A percentile compares a stretch with the other conserved stretches of the same genome.
These are phyloP conservation scores for Spathaspora gorwiae DNA, from an alignment of 805 yeast genomes.

Conservation along the genomic window DNA sequence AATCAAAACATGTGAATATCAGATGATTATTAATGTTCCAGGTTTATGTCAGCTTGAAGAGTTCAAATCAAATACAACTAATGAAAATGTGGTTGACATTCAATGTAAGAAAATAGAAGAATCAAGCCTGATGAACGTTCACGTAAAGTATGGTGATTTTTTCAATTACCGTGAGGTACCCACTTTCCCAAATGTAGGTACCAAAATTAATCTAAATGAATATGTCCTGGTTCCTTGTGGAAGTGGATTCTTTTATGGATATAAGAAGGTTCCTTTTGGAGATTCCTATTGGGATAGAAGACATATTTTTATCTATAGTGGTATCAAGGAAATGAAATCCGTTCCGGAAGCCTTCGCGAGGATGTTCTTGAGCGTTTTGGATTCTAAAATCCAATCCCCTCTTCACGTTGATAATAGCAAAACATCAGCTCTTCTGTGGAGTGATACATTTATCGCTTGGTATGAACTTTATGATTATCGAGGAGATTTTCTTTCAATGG, in stretches of 20 bases:
- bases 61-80: conserved; percentile 21
- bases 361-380: conserved; percentile 19
- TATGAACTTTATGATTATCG: conserved; percentile 31
- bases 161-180: conserved; percentile 6
- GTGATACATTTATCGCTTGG: conserved; percentile 30
- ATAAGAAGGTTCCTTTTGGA: conserved; percentile 11
- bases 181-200: background rate
- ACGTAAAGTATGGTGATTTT: conserved; percentile 11
- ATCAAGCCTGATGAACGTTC: background rate
- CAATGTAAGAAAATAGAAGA: conserved; percentile 20
- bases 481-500: conserved; percentile 26
- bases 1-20: conserved; percentile 54
- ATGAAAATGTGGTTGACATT: conserved; percentile 23
- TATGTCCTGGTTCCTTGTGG: conserved; percentile 24
- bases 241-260: conserved; percentile 28
- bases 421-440: conserved; percentile 18
- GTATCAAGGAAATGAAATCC: conserved; percentile 11
- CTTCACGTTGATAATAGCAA: conserved; percentile 2
- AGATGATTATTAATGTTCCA: conserved; percentile 47
- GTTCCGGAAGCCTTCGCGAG: conserved; percentile 14
- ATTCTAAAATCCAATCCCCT: conserved; percentile 25
- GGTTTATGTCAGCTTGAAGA: conserved; percentile 42
- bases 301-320: conserved; percentile 20
- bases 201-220: conserved; percentile 23
- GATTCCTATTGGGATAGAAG: conserved; percentile 19